These are phyloP conservation scores for Gracilariopsis chorda DNA, from an alignment of 23 red algal species.

Conservation along the genomic window DNA sequence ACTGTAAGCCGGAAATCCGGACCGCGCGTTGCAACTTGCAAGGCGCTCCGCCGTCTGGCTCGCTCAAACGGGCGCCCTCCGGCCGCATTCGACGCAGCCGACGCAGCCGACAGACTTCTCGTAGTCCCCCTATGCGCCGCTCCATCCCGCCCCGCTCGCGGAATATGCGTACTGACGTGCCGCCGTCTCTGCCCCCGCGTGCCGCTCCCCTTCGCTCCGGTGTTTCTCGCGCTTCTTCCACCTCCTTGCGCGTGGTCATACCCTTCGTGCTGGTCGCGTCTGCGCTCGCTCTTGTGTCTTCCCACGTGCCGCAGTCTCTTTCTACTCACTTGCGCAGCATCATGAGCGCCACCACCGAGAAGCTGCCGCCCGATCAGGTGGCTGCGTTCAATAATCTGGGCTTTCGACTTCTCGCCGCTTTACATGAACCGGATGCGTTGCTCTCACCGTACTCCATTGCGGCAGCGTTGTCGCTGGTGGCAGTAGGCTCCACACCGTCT, in stretches of 20 bases:
- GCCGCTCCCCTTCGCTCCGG: background rate
- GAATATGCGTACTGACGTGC: background rate
- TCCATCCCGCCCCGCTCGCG: background rate
- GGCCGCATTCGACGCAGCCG: no score
- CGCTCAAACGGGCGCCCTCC: no score
- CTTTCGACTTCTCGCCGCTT: background rate
- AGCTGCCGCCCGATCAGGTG: background rate
- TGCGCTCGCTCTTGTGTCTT: background rate
- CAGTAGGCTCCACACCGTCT: background rate
- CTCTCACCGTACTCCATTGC: slow-evolving; percentile 28
- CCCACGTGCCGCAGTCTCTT: background rate
- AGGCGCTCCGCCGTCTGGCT: no score
- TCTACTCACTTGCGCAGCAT: background rate
- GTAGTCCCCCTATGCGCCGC: background rate
- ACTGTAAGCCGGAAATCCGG: no score
- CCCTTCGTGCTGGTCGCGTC: background rate
- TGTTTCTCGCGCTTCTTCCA: background rate
- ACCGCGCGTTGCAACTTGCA: no score
- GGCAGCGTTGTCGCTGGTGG: slow-evolving; percentile 18
- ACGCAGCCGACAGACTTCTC: no score
- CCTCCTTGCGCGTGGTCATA: background rate
- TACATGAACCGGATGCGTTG: background rate
- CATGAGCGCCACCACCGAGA: background rate
- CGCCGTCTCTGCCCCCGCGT: background rate
- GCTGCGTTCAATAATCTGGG: background rate